A percentile compares a stretch with the other conserved stretches of the same genome.
These are phyloP conservation scores for Didymella arachidicola DNA, from an alignment of 2,329 filamentous ascomycete species.

Conservation along the genomic window DNA sequence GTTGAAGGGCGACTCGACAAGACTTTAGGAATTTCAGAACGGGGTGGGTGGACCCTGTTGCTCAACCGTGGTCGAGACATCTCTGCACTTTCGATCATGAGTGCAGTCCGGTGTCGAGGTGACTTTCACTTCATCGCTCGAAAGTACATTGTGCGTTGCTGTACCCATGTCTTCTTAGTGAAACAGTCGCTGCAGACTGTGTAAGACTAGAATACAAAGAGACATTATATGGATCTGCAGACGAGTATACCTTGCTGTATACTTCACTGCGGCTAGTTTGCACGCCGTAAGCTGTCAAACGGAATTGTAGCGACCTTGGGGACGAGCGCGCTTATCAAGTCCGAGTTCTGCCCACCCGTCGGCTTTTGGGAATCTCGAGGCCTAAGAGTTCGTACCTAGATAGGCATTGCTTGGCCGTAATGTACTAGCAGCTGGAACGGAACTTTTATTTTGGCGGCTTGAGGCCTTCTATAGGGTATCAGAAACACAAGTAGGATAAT, in stretches of 20 bases:
- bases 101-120: not conserved
- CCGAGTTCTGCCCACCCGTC: not conserved
- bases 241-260: not conserved
- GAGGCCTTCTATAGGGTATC: conserved; percentile 41
- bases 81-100: not conserved
- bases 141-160: not conserved
- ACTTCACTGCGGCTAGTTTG: not conserved
- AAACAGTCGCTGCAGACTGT: not conserved
- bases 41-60: not conserved
- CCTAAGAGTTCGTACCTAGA: not conserved
- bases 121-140: not conserved
- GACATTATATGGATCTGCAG: not conserved
- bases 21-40: not conserved
- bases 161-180: not conserved
- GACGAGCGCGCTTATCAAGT: not conserved
- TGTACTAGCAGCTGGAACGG: not conserved
- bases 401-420: not conserved
- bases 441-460: conserved; percentile 23
- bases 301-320: not conserved
- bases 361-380: not conserved
- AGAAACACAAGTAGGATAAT: conserved; percentile 12
- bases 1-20: not conserved
- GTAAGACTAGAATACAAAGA: not conserved
- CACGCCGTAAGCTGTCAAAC: not conserved
- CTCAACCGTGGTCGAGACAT: not conserved